These are phyloP conservation scores for Acacia crassicarpa DNA, from an alignment of 306 rosid genomes.

Conservation along the genomic window DNA sequence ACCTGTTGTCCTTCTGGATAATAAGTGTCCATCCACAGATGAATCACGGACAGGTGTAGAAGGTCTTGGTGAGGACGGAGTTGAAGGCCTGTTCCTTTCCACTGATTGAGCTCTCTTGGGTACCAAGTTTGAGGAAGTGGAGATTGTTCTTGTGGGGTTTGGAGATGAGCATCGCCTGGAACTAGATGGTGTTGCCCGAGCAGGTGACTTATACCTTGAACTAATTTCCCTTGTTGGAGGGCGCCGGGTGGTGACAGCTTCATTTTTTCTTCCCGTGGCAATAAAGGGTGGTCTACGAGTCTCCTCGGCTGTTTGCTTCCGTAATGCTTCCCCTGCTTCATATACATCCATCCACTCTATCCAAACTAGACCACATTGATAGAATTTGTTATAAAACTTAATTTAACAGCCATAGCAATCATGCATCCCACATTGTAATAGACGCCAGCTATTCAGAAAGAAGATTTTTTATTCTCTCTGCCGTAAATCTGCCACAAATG, in stretches of 20 bases:
- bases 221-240: constrained; percentile 65
- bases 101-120: constrained; percentile 65
- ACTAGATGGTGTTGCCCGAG: constrained; percentile 44
- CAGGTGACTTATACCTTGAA: constrained; percentile 67
- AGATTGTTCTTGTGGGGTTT: constrained; percentile 50
- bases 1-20: constrained; percentile 40
- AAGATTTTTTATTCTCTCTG: constrained; percentile 47
- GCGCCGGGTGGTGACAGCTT: constrained; percentile 42
- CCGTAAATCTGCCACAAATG: constrained; percentile 56
- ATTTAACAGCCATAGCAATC: constrained; percentile 40
- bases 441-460: constrained; percentile 37
- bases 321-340: constrained; percentile 57
- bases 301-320: constrained; percentile 52
- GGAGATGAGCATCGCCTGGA: constrained; percentile 73
- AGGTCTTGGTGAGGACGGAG: constrained; percentile 73
- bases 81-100: constrained; percentile 74
- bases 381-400: constrained; percentile 32
- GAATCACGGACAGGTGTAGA: constrained; percentile 72
- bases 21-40: constrained; percentile 42
- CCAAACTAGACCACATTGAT: constrained; percentile 71
- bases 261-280: constrained; percentile 79
- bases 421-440: constrained; percentile 39
- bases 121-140: constrained; percentile 47
- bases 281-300: constrained; percentile 58
- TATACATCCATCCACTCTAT: constrained; percentile 81